Base-by-base conservation (phyloP, 306 rosid species). In the Amphicarpaea edgeworthii region DNA sequence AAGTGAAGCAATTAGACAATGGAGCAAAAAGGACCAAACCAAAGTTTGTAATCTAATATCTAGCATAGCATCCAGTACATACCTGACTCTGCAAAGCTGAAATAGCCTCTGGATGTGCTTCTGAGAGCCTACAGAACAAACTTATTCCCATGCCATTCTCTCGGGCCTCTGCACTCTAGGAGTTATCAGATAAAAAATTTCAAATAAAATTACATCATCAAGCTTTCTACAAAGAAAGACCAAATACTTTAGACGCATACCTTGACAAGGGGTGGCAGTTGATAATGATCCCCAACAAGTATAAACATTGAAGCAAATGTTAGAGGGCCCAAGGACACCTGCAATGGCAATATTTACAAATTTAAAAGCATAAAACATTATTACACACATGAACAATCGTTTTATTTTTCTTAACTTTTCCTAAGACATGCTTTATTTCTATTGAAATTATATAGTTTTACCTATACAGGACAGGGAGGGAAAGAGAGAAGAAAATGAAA, bases 241-340 rank as follows among this genome's bases (percentile, higher is more conserved):
- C 20, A 54, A 16, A 68, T 54, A 66, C 14, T 12, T 15, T 50
- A 72, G 81, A 57, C n/a, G 43, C 59, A 53, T 58, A 90, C 98
- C 86, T 92, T 89, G 69, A 95, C 96, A 75, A 95, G 95, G 79
- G 97, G 96, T 68, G 98, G 97, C 43, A 94, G 84, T 70, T 94
- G 98, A 86, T 94, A 94, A 85, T 94, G 97, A 83, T 94, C 96
- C 47, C 98, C 98, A 69, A 94, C 98, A 66, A 94, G 93, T 38
- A 94, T 93, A 89, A 94, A 94, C 73, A 17, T 79, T 0, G 98
- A 94, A 78, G 97, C 96, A 85, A 94, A 85, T 82, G 84, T 85
- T 55, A 95, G 79, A 76, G 98, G 98, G 38, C 98, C 98, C 78
- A 95, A 84, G 62, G 97, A 95, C 30, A 95, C 98, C 97, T 95